Percentiles rank a stretch among this genome's conserved stretches.
Conservation (phyloP, 768 basidiomycete species). For the Gymnopilus dilepis region DNA sequence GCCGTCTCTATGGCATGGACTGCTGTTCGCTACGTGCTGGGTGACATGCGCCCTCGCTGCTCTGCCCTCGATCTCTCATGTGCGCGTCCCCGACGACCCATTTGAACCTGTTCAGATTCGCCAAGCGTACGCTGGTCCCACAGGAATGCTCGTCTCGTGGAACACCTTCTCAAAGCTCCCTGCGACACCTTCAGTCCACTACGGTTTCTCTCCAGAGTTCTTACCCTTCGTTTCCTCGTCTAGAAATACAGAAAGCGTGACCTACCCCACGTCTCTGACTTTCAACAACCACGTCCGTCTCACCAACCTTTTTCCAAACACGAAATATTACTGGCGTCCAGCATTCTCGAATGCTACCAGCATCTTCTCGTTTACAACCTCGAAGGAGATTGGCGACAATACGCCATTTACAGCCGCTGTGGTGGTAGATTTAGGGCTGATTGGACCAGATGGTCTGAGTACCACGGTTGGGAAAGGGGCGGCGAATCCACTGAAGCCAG, state of each 20-base stretch:
- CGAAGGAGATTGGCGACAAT: slow-evolving; percentile 17
- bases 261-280: slow-evolving; percentile 23
- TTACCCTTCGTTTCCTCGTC: slow-evolving; percentile 17
- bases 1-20: background rate
- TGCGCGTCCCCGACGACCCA: slow-evolving; percentile 8
- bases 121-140: slow-evolving; percentile 25
- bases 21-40: background rate
- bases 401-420: slow-evolving; percentile 21
- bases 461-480: slow-evolving; percentile 8
- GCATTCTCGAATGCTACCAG: slow-evolving; percentile 5
- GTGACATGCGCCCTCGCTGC: slow-evolving; percentile 1
- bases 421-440: slow-evolving; percentile 23
- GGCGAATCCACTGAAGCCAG: slow-evolving; percentile 20
- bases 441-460: slow-evolving; percentile 20
- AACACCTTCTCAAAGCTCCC: slow-evolving; percentile 24
- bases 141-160: slow-evolving; percentile 27
- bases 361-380: slow-evolving; percentile 20
- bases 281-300: slow-evolving; percentile 26
- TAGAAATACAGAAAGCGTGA: slow-evolving; percentile 18
- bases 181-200: slow-evolving; percentile 15
- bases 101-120: slow-evolving; percentile 25
- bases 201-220: slow-evolving; percentile 13
- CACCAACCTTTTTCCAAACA: slow-evolving; percentile 18
- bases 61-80: slow-evolving; percentile 12
- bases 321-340: slow-evolving; percentile 22